Conservation (phyloP, 2,329 filamentous ascomycete species). For the Amylocarpus encephaloides region DNA sequence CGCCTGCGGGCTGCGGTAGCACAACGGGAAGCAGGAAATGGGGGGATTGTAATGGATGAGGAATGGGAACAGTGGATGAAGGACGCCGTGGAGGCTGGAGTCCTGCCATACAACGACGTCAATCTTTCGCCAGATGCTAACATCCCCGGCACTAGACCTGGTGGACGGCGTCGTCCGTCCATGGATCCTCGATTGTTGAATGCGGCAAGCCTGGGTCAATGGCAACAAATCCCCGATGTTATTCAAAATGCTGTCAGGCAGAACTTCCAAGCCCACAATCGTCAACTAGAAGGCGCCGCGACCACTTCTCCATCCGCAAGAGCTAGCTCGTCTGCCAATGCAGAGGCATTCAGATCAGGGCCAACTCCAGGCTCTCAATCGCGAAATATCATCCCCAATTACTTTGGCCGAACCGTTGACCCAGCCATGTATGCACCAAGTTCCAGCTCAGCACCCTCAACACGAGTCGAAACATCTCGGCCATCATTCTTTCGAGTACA, state of each 20-base stretch:
- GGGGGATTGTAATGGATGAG: conserved; percentile 55
- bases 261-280: conserved; percentile 21
- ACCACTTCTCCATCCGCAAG: conserved; percentile 10
- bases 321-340: conserved; percentile 5
- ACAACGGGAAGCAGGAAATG: conserved; percentile 54
- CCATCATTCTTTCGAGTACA: too few relatives aligned
- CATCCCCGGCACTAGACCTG: conserved; percentile 32
- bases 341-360: conserved; percentile 2
- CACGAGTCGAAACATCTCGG: too few relatives aligned
- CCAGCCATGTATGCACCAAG: too few relatives aligned
- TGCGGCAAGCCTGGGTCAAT: conserved; percentile 50
- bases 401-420: too few relatives aligned
- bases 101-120: conserved; percentile 41
- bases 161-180: conserved; percentile 22
- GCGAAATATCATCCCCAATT: background rate
- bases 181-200: conserved; percentile 47
- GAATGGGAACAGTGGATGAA: conserved; percentile 73
- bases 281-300: conserved; percentile 13
- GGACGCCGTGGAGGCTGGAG: conserved; percentile 59
- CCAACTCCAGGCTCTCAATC: conserved; percentile 7
- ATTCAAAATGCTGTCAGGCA: conserved; percentile 46
- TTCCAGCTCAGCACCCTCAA: too few relatives aligned
- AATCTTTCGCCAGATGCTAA: conserved; percentile 29
- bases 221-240: conserved; percentile 51
- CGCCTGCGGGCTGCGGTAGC: conserved; percentile 59